Conservation (phyloP, 2,329 filamentous ascomycete species). For the Biscogniauxia mediterranea region DNA sequence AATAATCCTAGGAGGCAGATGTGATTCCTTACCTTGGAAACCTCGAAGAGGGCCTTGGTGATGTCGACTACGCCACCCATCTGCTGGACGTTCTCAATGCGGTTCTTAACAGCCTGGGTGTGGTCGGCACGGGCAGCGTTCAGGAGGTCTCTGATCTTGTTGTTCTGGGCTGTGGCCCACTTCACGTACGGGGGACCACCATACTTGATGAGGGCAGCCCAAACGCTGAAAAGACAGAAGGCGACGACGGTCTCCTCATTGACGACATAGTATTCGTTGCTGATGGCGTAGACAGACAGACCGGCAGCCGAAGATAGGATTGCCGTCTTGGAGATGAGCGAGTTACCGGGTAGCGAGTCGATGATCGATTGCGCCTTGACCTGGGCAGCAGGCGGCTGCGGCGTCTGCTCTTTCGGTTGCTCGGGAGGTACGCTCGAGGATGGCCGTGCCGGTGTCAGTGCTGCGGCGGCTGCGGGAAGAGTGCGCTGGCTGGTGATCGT, state of each 20-base stretch:
- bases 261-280: conserved; percentile 99
- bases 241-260: conserved; percentile 98
- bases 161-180: conserved; percentile 85
- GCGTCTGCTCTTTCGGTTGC: conserved; percentile 64
- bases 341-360: conserved; percentile 89
- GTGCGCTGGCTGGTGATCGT: conserved; percentile 68
- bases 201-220: conserved; percentile 89
- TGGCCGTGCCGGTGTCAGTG: conserved; percentile 65
- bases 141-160: conserved; percentile 92
- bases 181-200: conserved; percentile 88
- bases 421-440: conserved; percentile 76
- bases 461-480: conserved; percentile 38
- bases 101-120: conserved; percentile 89
- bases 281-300: conserved; percentile 90
- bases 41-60: conserved; percentile 94
- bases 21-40: conserved; percentile 77
- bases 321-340: conserved; percentile 90
- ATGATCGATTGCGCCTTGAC: conserved; percentile 95
- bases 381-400: conserved; percentile 23
- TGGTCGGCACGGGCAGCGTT: conserved; percentile 93
- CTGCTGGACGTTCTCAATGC: conserved; percentile 93
- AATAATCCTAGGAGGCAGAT: not conserved
- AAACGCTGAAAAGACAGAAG: conserved; percentile 89
- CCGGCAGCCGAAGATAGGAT: conserved; percentile 92
- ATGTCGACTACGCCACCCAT: conserved; percentile 92